A percentile compares a stretch with the other conserved stretches of the same genome.
Conservation (phyloP, 176 grass and related monocot species). For the Musa troglodytarum region DNA sequence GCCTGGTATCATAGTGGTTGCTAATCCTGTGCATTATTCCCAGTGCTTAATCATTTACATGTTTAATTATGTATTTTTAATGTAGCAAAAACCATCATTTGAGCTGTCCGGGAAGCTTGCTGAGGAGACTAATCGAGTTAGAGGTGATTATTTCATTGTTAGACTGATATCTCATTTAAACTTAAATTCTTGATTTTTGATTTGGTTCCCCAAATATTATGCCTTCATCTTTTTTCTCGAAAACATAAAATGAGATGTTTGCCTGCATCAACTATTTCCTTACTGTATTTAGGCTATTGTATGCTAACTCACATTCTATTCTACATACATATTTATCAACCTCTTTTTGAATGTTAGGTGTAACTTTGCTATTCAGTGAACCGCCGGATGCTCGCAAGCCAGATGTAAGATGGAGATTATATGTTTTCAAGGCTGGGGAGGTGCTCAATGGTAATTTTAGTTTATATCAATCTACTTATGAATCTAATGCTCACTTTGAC, state of each 20-base stretch:
- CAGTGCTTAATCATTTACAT: not conserved
- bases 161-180: not conserved
- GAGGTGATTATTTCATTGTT: constrained; percentile 34
- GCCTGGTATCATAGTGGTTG: too few species aligned
- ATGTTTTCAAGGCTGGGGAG: constrained; percentile 93
- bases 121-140: constrained; percentile 92
- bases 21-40: not conserved
- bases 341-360: constrained; percentile 38
- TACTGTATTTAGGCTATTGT: not conserved
- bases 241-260: not conserved
- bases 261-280: too few species aligned
- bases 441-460: constrained; percentile 52
- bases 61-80: constrained; percentile 15
- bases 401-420: constrained; percentile 76
- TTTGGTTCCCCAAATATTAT: too few species aligned
- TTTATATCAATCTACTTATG: constrained; percentile 18
- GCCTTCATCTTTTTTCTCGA: too few species aligned
- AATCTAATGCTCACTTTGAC: not conserved
- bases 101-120: constrained; percentile 97
- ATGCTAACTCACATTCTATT: not conserved
- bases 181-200: too few species aligned
- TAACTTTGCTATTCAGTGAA: constrained; percentile 77
- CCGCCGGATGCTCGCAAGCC: constrained; percentile 76
- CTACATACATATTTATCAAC: not conserved
- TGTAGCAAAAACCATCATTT: constrained; percentile 94